These are phyloP conservation scores for Peribolospora baueri DNA, from an alignment of 768 basidiomycete species.

Conservation along the genomic window DNA sequence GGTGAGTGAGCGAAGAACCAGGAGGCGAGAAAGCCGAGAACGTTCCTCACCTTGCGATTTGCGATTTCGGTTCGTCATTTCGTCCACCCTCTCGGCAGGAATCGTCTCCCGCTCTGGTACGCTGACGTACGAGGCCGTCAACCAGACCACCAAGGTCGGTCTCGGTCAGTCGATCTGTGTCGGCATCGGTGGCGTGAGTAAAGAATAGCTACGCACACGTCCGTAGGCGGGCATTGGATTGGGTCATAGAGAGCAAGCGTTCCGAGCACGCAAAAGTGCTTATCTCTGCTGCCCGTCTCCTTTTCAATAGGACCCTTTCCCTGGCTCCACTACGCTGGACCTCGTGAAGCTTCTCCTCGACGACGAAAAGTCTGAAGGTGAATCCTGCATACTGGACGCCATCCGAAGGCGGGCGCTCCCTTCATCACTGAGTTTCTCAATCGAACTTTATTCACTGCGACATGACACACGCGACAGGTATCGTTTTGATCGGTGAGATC, in stretches of 20 bases:
- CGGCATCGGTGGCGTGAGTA: conserved; percentile 55
- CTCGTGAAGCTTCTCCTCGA: conserved; percentile 89
- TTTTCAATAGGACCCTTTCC: conserved; percentile 45
- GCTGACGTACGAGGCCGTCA: conserved; percentile 79
- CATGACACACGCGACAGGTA: conserved; percentile 29
- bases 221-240: no score
- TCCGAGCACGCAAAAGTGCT: no score
- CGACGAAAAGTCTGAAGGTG: conserved; percentile 79
- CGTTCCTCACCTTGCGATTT: no score
- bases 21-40: no score
- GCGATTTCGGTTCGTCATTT: no score
- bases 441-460: background rate
- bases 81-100: conserved; percentile 24
- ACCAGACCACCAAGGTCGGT: conserved; percentile 76
- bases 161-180: conserved; percentile 90
- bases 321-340: conserved; percentile 83
- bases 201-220: background rate
- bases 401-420: background rate
- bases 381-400: conserved; percentile 3
- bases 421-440: background rate
- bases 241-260: no score
- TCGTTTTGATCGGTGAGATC: conserved; percentile 96
- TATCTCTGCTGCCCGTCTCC: no score
- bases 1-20: conserved; percentile 27
- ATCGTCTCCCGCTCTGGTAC: conserved; percentile 91